Percentiles rank a stretch among this genome's conserved stretches.
Evolutionary conservation across 2,329 filamentous ascomycete species (phyloP).

Genomic region (Cercospora sp.): DNA sequence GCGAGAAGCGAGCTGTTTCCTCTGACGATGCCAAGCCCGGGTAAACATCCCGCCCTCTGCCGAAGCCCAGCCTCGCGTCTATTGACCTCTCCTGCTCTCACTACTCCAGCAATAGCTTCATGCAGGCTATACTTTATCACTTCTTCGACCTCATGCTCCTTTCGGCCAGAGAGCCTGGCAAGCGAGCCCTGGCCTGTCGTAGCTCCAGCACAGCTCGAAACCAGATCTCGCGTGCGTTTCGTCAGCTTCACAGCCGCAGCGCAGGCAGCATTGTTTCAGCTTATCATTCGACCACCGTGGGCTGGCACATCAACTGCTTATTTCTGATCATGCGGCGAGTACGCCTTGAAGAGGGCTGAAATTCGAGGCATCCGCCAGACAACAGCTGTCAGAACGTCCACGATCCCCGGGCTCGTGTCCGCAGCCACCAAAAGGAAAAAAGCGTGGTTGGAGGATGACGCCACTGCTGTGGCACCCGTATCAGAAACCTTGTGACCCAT

Average conservation of each 20-base stretch:
- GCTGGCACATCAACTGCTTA: background rate
- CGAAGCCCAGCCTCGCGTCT: background rate
- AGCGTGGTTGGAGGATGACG: constrained; percentile 2
- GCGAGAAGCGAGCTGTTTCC: background rate
- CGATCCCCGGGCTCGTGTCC: background rate
- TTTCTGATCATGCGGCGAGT: background rate
- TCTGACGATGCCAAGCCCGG: background rate
- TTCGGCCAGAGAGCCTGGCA: background rate
- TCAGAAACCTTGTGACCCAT: constrained; percentile 4
- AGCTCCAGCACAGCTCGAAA: background rate
- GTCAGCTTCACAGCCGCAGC: constrained; percentile 2
- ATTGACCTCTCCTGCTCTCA: background rate
- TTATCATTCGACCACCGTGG: background rate
- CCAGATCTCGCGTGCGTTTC: background rate
- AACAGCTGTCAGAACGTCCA: background rate
- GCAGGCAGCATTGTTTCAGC: background rate
- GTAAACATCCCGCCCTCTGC: background rate
- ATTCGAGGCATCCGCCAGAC: background rate
- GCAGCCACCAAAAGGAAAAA: background rate
- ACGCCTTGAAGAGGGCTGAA: background rate
- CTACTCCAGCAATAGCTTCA: background rate
- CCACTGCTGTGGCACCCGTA: constrained; percentile 18
- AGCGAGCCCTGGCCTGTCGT: background rate
- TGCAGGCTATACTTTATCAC: constrained; percentile 1
- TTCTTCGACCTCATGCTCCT: background rate